A percentile compares a stretch with the other conserved stretches of the same genome.
phyloP scores from a whole-genome alignment of 805 yeast genomes.

The Saccharomyces mikatae region DNA sequence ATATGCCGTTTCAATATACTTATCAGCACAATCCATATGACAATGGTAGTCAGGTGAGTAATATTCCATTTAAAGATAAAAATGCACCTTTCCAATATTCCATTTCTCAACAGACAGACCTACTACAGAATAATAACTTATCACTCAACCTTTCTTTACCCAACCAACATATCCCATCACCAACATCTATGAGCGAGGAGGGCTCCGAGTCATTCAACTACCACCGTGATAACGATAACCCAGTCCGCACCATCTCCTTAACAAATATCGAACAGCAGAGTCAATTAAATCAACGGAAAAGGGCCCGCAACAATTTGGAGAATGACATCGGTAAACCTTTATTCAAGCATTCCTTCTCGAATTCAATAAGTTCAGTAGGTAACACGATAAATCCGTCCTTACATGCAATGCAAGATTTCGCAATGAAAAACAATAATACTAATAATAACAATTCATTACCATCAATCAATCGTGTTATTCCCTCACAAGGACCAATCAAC shows the following conservation, averaged over 20 bases:
- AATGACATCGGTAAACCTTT: background rate
- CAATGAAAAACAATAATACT: slow-evolving; percentile 9
- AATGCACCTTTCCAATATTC: background rate
- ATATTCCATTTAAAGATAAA: background rate
- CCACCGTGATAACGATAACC: background rate
- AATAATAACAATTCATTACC: slow-evolving; percentile 32
- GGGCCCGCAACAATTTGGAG: slow-evolving; percentile 8
- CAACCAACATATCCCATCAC: slow-evolving; percentile 38
- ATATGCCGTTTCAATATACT: background rate
- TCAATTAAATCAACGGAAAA: slow-evolving; percentile 12
- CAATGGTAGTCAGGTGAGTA: background rate
- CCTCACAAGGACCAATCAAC: slow-evolving; percentile 89
- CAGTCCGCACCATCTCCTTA: background rate
- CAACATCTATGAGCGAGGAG: slow-evolving; percentile 55
- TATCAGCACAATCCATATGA: background rate
- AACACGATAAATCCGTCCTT: background rate
- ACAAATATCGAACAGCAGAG: background rate
- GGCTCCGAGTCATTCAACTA: slow-evolving; percentile 40
- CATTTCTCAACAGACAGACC: background rate
- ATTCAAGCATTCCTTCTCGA: background rate
- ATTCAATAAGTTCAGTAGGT: background rate
- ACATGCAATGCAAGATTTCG: slow-evolving; percentile 17
- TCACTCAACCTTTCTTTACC: background rate
- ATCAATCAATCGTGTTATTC: slow-evolving; percentile 76
- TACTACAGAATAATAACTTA: background rate